Conservation (phyloP, 2,329 filamentous ascomycete genomes). For the Bipolaris bicolor region DNA sequence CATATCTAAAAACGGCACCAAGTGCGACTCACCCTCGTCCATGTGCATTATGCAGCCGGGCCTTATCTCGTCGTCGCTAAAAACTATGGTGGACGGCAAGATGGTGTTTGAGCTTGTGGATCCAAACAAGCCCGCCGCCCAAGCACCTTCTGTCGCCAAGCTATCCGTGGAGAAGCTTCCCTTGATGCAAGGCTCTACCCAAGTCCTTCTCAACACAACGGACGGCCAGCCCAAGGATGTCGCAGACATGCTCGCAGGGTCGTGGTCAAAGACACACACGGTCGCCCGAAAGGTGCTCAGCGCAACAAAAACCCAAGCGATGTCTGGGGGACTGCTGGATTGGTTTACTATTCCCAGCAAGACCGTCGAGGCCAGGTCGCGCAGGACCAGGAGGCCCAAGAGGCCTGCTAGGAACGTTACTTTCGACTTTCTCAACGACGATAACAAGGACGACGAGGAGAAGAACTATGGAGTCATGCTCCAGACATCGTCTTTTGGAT, state of each 20-base stretch:
- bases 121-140: background rate
- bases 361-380: background rate
- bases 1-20: background rate
- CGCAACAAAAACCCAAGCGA: background rate
- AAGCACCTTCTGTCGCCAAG: background rate
- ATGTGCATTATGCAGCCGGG: constrained; percentile 1
- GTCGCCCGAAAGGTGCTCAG: background rate
- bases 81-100: background rate
- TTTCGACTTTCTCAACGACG: background rate
- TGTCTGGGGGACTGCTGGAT: background rate
- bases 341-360: background rate
- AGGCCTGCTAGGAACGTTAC: constrained; percentile 1
- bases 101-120: constrained; percentile 2
- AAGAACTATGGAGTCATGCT: too few species aligned
- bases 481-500: too few species aligned
- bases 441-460: background rate
- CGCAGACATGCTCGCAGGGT: background rate
- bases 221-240: background rate
- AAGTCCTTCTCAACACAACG: constrained; percentile 4
- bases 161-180: background rate
- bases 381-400: background rate
- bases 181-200: constrained; percentile 1
- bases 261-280: background rate
- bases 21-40: background rate
- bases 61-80: background rate